These are phyloP conservation scores for Suillus brevipes DNA, from an alignment of 768 basidiomycete species.

Conservation along the genomic window DNA sequence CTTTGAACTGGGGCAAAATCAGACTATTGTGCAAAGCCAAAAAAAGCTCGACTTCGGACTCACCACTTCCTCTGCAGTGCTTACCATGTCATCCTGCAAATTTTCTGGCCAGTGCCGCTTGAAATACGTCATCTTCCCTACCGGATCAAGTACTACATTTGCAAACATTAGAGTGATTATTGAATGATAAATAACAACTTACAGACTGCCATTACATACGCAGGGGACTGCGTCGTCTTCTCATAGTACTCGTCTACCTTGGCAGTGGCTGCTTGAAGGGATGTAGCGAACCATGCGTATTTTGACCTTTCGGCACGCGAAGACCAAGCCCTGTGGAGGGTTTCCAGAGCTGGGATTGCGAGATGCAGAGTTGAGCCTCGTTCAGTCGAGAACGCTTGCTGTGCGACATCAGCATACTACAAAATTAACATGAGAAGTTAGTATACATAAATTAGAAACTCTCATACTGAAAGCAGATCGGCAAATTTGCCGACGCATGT, in stretches of 20 bases:
- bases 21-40: not conserved
- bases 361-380: not conserved
- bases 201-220: not conserved
- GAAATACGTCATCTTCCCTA: slow-evolving; percentile 24
- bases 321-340: not conserved
- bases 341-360: not conserved
- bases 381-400: not conserved
- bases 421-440: too few species aligned
- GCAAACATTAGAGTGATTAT: not conserved
- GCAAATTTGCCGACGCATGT: not conserved
- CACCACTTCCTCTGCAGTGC: slow-evolving; percentile 21
- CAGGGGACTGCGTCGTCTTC: not conserved
- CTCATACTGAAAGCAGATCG: not conserved
- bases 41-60: not conserved
- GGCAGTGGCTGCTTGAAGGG: not conserved
- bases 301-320: not conserved
- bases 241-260: not conserved
- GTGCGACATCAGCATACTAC: not conserved
- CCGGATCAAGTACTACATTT: slow-evolving; percentile 26
- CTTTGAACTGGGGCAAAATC: slow-evolving; percentile 17
- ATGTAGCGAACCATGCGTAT: not conserved
- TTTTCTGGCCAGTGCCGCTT: slow-evolving; percentile 26
- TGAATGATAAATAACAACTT: not conserved
- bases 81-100: slow-evolving; percentile 15
- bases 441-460: too few species aligned